Conservation (phyloP, 2,329 filamentous ascomycete species). For the Penicillium vulpinum region DNA sequence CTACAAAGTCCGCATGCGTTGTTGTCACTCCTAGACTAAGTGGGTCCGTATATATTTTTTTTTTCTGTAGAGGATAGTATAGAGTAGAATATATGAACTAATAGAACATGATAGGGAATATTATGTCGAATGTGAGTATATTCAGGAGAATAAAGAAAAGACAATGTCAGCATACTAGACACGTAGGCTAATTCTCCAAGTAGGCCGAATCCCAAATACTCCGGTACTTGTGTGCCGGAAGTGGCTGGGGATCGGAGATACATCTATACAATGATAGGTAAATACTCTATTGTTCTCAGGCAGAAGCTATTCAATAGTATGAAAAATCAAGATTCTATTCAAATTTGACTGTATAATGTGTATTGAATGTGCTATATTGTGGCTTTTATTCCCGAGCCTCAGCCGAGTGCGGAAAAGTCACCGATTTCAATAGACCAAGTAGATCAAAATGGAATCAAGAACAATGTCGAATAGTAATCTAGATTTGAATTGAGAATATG, state of each 20-base stretch:
- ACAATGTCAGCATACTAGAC: neutral
- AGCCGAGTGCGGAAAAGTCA: neutral
- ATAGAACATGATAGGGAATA: neutral
- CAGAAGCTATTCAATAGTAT: neutral
- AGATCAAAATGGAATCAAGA: neutral
- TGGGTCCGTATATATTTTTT: slow-evolving; percentile 9
- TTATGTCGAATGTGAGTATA: neutral
- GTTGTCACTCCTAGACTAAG: neutral
- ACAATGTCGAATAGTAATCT: neutral
- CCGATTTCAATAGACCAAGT: neutral
- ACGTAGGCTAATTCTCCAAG: neutral
- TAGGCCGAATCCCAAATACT: neutral
- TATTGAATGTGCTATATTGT: neutral
- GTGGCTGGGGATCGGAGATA: slow-evolving; percentile 8
- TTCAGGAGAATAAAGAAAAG: neutral
- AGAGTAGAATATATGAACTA: neutral
- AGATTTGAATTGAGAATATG: neutral
- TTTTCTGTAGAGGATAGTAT: neutral
- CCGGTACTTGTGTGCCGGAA: slow-evolving; percentile 1
- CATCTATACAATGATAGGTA: neutral
- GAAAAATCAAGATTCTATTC: neutral
- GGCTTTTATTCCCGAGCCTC: neutral
- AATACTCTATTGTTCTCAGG: neutral
- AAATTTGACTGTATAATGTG: neutral
- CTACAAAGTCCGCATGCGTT: slow-evolving; percentile 1